phyloP scores from a whole-genome alignment of 768 basidiomycete genomes.

The Naganishia randhawae region DNA sequence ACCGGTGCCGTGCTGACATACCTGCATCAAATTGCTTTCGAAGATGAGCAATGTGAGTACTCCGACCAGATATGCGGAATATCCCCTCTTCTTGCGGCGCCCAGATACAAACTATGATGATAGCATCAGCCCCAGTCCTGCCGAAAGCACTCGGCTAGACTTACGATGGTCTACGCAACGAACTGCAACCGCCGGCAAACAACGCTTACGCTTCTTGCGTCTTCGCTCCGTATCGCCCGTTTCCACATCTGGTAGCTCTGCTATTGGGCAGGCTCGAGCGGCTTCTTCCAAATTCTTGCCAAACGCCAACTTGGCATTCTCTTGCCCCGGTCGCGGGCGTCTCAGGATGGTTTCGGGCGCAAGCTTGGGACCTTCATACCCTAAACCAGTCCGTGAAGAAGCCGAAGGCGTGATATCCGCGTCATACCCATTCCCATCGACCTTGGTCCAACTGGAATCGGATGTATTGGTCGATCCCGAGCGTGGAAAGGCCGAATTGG shows the following conservation, averaged over 20 bases:
- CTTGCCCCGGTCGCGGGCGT: not conserved
- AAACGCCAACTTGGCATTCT: constrained; percentile 34
- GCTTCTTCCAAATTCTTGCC: constrained; percentile 40
- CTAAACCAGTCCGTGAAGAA: constrained; percentile 3
- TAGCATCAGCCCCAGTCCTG: constrained; percentile 15
- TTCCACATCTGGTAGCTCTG: constrained; percentile 6
- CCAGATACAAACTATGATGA: constrained; percentile 41
- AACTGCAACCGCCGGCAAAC: constrained; percentile 44
- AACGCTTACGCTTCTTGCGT: constrained; percentile 31
- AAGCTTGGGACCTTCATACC: constrained; percentile 24
- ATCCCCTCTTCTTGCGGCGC: constrained; percentile 50
- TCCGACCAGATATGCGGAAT: constrained; percentile 72
- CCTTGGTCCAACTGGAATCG: constrained; percentile 14
- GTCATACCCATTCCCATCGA: constrained; percentile 2
- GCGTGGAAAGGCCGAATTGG: not conserved
- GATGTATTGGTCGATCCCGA: not conserved
- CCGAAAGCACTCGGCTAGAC: constrained; percentile 11
- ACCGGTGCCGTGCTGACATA: constrained; percentile 36
- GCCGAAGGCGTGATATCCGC: not conserved
- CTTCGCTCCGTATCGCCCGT: constrained; percentile 30
- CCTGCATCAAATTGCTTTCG: constrained; percentile 78
- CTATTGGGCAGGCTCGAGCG: constrained; percentile 36
- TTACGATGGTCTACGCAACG: constrained; percentile 47
- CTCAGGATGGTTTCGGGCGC: constrained; percentile 1
- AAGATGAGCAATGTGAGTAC: constrained; percentile 72